A percentile compares a stretch with the other conserved stretches of the same genome.
These are phyloP conservation scores for Saccharomycopsis synnaedendra DNA, from an alignment of 805 yeast genomes.

Conservation along the genomic window DNA sequence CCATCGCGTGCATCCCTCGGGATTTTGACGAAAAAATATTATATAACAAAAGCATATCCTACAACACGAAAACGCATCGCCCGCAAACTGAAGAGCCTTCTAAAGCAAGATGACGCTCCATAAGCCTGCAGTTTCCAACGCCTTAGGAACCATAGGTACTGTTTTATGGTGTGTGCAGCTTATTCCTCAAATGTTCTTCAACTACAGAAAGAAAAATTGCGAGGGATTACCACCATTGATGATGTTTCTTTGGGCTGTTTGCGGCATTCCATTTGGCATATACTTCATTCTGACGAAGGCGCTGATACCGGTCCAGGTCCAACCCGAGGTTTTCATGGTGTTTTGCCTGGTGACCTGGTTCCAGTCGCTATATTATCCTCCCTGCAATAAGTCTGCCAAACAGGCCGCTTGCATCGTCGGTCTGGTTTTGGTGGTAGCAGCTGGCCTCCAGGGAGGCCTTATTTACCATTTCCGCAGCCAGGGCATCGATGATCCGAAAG, in stretches of 20 bases:
- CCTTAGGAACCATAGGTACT: conserved; percentile 81
- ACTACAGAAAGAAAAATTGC: conserved; percentile 66
- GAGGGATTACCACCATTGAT: conserved; percentile 82
- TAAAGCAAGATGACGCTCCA: neutral
- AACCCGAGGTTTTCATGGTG: conserved; percentile 73
- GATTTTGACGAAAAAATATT: no score
- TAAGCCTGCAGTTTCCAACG: conserved; percentile 44
- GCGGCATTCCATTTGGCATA: conserved; percentile 79
- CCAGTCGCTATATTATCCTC: conserved; percentile 69
- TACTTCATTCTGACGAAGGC: conserved; percentile 66
- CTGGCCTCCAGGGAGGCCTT: conserved; percentile 60
- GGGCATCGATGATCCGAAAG: conserved; percentile 30
- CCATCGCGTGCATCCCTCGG: neutral
- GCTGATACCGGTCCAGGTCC: conserved; percentile 69
- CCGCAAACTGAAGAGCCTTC: no score
- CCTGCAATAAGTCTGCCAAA: conserved; percentile 29
- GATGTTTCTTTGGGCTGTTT: conserved; percentile 73
- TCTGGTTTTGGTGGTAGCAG: conserved; percentile 30
- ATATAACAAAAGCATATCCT: no score
- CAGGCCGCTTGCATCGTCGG: conserved; percentile 28
- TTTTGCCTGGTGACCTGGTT: conserved; percentile 58
- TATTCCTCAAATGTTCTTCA: conserved; percentile 72
- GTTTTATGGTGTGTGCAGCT: conserved; percentile 88
- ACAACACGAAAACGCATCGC: no score
- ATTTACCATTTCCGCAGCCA: conserved; percentile 52